phyloP scores from a whole-genome alignment of 306 rosid genomes.

The Lathyrus oleraceus region DNA sequence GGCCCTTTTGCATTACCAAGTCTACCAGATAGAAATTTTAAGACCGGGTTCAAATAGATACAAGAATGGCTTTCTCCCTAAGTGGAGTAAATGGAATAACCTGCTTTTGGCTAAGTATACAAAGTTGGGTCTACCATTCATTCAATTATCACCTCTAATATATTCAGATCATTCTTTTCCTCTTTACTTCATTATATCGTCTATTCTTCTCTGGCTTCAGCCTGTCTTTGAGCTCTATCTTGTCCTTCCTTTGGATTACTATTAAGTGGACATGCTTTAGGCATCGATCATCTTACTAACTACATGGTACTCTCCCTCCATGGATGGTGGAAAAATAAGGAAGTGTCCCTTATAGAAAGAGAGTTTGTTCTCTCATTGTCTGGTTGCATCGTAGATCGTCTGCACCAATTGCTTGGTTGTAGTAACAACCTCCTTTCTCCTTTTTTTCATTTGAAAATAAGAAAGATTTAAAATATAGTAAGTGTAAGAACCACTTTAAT shows the following conservation, averaged over 20 bases:
- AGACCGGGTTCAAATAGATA: too few species aligned
- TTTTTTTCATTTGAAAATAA: neutral
- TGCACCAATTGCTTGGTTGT: neutral
- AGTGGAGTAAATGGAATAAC: too few species aligned
- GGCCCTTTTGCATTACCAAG: too few species aligned
- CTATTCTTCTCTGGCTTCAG: neutral
- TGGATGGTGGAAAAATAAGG: neutral
- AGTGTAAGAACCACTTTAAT: too few species aligned
- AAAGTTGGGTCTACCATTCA: too few species aligned
- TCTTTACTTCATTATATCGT: neutral
- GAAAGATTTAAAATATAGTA: too few species aligned
- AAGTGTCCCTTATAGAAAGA: neutral
- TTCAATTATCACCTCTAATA: too few species aligned
- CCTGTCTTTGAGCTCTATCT: neutral
- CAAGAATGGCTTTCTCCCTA: too few species aligned
- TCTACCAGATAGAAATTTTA: too few species aligned
- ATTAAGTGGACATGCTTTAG: neutral
- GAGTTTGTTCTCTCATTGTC: neutral
- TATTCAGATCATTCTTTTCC: too few species aligned
- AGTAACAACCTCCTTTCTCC: neutral
- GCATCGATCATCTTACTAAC: neutral
- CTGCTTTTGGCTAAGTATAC: too few species aligned
- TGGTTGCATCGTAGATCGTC: neutral
- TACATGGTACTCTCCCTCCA: neutral
- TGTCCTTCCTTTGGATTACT: neutral